Evolutionary conservation across 2,329 filamentous ascomycete genomes (phyloP).

Genomic region (Hirsutella thompsonii): DNA sequence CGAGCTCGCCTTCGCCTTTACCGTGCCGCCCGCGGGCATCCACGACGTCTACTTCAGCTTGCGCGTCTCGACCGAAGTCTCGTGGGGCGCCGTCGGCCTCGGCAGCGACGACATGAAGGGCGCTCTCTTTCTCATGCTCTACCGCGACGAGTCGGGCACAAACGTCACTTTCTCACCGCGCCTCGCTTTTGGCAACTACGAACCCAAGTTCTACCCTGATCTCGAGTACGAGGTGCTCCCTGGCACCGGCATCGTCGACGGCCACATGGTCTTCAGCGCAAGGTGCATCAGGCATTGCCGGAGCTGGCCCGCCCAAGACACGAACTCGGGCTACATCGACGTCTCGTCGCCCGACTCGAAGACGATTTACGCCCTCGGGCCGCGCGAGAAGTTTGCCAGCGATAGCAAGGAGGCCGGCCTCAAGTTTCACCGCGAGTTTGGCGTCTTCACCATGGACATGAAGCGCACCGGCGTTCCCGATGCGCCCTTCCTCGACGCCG

Average conservation of each 20-base stretch:
- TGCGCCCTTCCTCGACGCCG: conserved; percentile 24
- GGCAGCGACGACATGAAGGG: conserved; percentile 37
- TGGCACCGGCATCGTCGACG: conserved; percentile 33
- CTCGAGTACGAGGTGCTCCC: conserved; percentile 30
- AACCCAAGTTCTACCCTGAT: conserved; percentile 33
- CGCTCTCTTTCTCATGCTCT: conserved; percentile 41
- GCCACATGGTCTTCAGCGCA: conserved; percentile 34
- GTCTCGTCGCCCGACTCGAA: conserved; percentile 30
- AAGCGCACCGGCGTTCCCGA: conserved; percentile 31
- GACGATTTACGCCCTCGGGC: conserved; percentile 45
- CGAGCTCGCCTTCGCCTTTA: conserved; percentile 34
- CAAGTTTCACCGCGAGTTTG: conserved; percentile 38
- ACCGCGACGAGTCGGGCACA: conserved; percentile 29
- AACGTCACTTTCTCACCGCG: conserved; percentile 46
- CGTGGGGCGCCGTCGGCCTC: conserved; percentile 43
- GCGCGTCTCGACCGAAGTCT: conserved; percentile 27
- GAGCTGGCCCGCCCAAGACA: conserved; percentile 26
- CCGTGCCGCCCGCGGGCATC: conserved; percentile 32
- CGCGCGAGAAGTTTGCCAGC: conserved; percentile 27
- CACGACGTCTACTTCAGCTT: conserved; percentile 42
- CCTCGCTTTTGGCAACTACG: conserved; percentile 33
- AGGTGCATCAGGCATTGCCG: conserved; percentile 38
- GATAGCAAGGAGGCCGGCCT: conserved; percentile 30
- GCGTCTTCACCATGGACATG: conserved; percentile 43
- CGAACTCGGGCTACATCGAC: conserved; percentile 31